Percentiles rank a stretch among this genome's conserved stretches.
Evolutionary conservation across 202 grass and related monocot species (phyloP).

Genomic region (Elaeis oleifera): DNA sequence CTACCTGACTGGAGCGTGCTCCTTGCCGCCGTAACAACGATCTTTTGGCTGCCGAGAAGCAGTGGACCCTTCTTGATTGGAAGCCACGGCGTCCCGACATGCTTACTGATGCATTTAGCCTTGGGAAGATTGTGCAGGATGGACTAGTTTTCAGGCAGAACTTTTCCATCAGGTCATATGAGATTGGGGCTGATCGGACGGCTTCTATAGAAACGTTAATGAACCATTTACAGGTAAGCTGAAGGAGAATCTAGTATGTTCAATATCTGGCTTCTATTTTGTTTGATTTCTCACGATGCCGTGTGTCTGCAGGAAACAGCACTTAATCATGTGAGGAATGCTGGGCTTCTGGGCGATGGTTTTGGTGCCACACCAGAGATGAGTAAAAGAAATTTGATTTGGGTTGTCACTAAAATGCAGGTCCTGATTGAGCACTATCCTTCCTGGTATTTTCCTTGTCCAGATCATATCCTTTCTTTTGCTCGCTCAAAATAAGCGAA

Average conservation of each 20-base stretch:
- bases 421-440: slow-evolving; percentile 85
- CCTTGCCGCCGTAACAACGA: slow-evolving; percentile 11
- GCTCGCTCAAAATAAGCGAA: not conserved
- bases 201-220: slow-evolving; percentile 97
- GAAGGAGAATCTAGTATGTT: not conserved
- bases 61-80: slow-evolving; percentile 12
- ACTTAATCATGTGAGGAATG: slow-evolving; percentile 93
- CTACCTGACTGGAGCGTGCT: slow-evolving; percentile 13
- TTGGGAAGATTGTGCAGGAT: slow-evolving; percentile 83
- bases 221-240: slow-evolving; percentile 93
- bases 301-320: slow-evolving; percentile 73
- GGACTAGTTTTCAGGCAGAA: slow-evolving; percentile 86
- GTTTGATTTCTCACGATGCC: not conserved
- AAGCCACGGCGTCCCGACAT: slow-evolving; percentile 10
- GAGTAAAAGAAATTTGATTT: slow-evolving; percentile 96
- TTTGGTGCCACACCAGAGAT: slow-evolving; percentile 96
- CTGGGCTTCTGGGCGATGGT: slow-evolving; percentile 85
- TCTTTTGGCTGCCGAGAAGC: slow-evolving; percentile 13
- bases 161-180: slow-evolving; percentile 92
- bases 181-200: slow-evolving; percentile 92
- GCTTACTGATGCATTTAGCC: slow-evolving; percentile 40
- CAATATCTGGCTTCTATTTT: not conserved
- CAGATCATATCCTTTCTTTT: not conserved
- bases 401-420: slow-evolving; percentile 99
- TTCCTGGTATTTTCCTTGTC: slow-evolving; percentile 55